A percentile compares a stretch with the other conserved stretches of the same genome.
phyloP scores from a whole-genome alignment of 139 green algal genomes.

The Picocystis salinarum region DNA sequence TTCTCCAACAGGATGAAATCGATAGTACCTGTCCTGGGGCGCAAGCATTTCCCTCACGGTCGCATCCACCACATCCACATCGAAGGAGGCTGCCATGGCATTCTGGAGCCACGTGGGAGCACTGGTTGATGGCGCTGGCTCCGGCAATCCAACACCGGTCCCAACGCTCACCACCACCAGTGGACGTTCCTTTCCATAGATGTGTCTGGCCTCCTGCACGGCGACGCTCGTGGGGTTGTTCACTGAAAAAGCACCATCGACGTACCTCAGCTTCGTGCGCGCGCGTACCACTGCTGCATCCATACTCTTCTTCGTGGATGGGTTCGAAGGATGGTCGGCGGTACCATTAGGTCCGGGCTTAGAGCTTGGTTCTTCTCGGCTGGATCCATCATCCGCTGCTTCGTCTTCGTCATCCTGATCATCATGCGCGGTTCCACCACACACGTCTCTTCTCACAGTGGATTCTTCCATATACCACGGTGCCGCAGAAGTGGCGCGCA shows the following conservation, averaged over 20 bases:
- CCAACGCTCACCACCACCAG: conserved; percentile 10
- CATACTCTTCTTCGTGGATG: too few relatives aligned
- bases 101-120: conserved; percentile 2
- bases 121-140: background rate
- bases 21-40: conserved; percentile 7
- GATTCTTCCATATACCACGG: conserved; percentile 12
- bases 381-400: too few relatives aligned
- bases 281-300: too few relatives aligned
- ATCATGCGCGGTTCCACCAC: background rate
- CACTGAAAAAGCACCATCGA: conserved; percentile 11
- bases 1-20: conserved; percentile 11
- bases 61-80: conserved; percentile 10
- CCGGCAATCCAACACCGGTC: conserved; percentile 5
- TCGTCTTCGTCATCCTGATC: too few relatives aligned
- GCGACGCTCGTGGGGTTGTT: conserved; percentile 12
- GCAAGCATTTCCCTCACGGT: conserved; percentile 8
- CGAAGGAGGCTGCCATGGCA: conserved; percentile 4
- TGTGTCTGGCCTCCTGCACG: conserved; percentile 6
- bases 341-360: too few relatives aligned
- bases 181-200: background rate
- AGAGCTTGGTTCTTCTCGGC: too few relatives aligned
- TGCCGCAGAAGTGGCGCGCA: conserved; percentile 8
- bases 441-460: conserved; percentile 3
- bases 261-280: conserved; percentile 7
- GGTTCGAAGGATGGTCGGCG: too few relatives aligned